Evolutionary conservation across 1,284 basidiomycete species (phyloP), one percentile per base, ranked within the genome.

Genomic region (Trichosporon sp.): DNA sequence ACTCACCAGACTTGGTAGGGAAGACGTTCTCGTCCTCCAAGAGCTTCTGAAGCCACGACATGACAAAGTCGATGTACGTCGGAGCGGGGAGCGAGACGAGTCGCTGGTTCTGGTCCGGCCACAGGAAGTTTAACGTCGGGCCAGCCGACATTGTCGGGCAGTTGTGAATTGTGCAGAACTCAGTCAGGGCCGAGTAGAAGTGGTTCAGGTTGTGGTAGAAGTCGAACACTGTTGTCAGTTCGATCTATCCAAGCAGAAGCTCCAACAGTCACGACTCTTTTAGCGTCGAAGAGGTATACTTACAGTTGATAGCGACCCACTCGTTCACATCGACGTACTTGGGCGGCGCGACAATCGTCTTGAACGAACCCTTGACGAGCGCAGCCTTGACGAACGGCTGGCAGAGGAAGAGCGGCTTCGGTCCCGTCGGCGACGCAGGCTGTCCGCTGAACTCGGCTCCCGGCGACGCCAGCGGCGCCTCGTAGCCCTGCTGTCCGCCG

Each of bases 321-420:
- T 99, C 96, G 86, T 93, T 95, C 59, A 94, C 91, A 78, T 96
- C 92, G 44, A 94, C 91, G 76, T 95, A 98, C 79, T 97, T 97
- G 19, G 96, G 96, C 36, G 96, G 86, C 82, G 94, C 91, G 40
- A 98, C 94, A 71, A 99, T 98, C 1, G 95, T 98, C 83, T 97
- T 97, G 83, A 98, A 97, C 77, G 93, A 95, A 16, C 95, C 95
- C 80, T 97, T 98, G 70, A 99, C 95, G 31, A 99, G 85, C 1
- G 95, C 93, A 0, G 94, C 92, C 74, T 97, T 94, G 60, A 95
- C 93, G 76, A 99, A 99, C 4, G 93, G 93, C 72, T 90, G 91
- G 78, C 89, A 92, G n/a, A 95, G 84, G 78, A 94, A 95, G 31
- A 96, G 82, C 1, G 92, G 90, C 64, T 76, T 78, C 13, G 70